Base-by-base conservation (phyloP, 129 eudicot genomes). In the Lactuca sativa region DNA sequence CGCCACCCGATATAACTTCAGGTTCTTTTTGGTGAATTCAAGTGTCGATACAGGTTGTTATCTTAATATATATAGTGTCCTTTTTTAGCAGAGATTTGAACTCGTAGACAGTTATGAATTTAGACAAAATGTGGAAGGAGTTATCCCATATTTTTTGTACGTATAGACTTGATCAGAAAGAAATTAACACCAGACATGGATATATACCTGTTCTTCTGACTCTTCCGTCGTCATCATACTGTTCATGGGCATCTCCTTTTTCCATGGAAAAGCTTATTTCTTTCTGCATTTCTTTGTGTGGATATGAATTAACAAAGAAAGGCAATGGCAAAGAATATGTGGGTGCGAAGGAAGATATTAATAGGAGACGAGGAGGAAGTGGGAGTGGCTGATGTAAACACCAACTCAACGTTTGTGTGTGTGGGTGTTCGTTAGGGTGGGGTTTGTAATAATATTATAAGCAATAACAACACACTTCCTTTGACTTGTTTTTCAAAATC, bases 351-450 rank as follows among this genome's bases (percentile, higher is more conserved):
- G 59, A 7, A 25, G 71, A 52, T 66, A 66, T 66, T 30, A 25
- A 66, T 66, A 66, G 59, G 71, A 49, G 32, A 66, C 49, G 18
- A 60, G 40, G 40, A 9, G 11, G 14, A 31, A 66, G 71, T 66
- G 71, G 71, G 14, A 15, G 47, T 66, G 59, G 25, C 71, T 31
- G 59, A 66, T 31, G 71, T 9, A 66, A 66, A 31, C 71, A 66
- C 30, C 59, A 31, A 47, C 41, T 65, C n/a, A 4, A 12, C 7
- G 31, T 66, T 25, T 25, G 36, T 21, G 63, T 4, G 47, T 51
- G 59, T 30, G 58, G 34, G 67, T 16, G 53, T 25, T 17, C 16
- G 30, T 33, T 16, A 4, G 37, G 44, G 54, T 31, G 54, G 9
- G 5, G 33, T 41, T 7, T 10, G 32, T 12, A 4, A 32, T 34